A percentile compares a stretch with the other conserved stretches of the same genome.
phyloP scores from a whole-genome alignment of 2,329 filamentous ascomycete genomes.

The Zymoseptoria tritici region DNA sequence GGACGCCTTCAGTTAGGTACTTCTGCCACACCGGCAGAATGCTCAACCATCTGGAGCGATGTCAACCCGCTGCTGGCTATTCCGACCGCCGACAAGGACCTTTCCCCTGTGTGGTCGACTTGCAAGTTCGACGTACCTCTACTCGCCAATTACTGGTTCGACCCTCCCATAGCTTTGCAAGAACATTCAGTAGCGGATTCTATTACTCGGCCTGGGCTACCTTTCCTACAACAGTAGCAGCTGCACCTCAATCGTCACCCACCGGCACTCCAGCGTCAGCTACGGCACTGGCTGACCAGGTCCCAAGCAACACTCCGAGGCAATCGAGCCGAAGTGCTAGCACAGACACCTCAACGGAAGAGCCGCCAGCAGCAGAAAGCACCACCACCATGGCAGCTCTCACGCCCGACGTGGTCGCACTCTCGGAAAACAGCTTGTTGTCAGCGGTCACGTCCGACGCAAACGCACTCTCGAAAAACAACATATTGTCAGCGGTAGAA shows the following conservation, averaged over 20 bases:
- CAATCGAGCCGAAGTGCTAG: too few relatives aligned
- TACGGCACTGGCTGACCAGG: not conserved
- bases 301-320: too few relatives aligned
- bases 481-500: not conserved
- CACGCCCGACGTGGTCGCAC: too few relatives aligned
- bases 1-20: not conserved
- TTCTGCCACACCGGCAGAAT: not conserved
- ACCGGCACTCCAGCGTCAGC: not conserved
- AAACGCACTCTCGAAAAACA: too few relatives aligned
- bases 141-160: conserved; percentile 16
- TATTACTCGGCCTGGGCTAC: not conserved
- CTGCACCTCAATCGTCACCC: conserved; percentile 2
- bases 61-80: conserved; percentile 18
- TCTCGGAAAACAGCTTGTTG: too few relatives aligned
- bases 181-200: not conserved
- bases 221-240: conserved; percentile 2
- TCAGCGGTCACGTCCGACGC: too few relatives aligned
- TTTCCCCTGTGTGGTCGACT: conserved; percentile 11
- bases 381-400: too few relatives aligned
- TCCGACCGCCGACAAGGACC: conserved; percentile 11
- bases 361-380: too few relatives aligned
- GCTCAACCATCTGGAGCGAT: conserved; percentile 17
- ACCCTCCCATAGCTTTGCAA: conserved; percentile 17
- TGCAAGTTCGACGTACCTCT: conserved; percentile 7
- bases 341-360: too few relatives aligned